phyloP scores from a whole-genome alignment of 2,329 filamentous ascomycete species.

The Penicillium sp. region DNA sequence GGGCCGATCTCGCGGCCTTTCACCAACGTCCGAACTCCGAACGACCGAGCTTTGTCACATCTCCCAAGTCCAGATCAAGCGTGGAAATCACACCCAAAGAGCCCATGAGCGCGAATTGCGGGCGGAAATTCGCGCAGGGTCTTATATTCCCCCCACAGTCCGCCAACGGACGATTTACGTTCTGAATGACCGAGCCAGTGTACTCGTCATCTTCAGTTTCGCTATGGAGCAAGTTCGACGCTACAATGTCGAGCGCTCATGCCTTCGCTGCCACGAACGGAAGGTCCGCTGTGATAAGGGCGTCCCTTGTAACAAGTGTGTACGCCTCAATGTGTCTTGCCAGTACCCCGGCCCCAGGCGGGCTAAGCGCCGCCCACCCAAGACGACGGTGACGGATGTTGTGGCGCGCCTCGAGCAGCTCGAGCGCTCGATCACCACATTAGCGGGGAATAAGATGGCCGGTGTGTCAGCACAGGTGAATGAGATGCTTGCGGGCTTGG shows the following conservation, averaged over 20 bases:
- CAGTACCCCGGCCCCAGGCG: conserved; percentile 27
- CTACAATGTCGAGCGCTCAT: conserved; percentile 33
- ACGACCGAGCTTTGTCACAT: conserved; percentile 4
- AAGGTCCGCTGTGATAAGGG: conserved; percentile 33
- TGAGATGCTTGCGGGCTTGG: neutral
- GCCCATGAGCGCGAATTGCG: neutral
- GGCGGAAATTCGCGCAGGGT: neutral
- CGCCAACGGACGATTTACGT: neutral
- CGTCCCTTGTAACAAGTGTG: conserved; percentile 27
- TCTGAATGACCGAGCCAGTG: neutral
- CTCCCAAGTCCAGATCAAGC: neutral
- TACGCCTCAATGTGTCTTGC: conserved; percentile 22
- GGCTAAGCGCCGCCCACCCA: conserved; percentile 25
- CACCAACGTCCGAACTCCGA: conserved; percentile 13
- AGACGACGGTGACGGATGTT: conserved; percentile 21
- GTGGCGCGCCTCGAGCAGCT: conserved; percentile 26
- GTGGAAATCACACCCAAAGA: neutral
- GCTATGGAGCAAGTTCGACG: conserved; percentile 20
- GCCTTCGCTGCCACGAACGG: conserved; percentile 33
- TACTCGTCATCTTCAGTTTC: neutral
- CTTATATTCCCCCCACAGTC: neutral
- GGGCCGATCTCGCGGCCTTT: conserved; percentile 2
- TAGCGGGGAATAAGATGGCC: conserved; percentile 6
- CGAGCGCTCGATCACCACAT: conserved; percentile 23
- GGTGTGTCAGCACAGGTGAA: neutral